Percentiles rank a stretch among this genome's conserved stretches.
Conservation (phyloP, 768 basidiomycete genomes). For the Mycena sanguinolenta region DNA sequence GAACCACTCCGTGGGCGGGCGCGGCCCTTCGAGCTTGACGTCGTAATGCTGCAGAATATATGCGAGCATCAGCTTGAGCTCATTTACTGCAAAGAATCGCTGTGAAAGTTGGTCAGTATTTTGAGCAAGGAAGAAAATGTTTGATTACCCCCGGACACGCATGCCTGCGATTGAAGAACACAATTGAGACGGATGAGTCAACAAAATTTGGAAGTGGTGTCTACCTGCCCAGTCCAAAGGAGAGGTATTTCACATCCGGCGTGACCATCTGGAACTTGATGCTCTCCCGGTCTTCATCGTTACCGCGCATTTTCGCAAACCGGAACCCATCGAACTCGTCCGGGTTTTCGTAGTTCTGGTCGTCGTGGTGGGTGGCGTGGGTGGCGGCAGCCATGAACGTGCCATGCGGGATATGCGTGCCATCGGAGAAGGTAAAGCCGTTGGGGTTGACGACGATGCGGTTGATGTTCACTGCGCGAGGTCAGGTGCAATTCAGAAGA, state of each 20-base stretch:
- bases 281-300: background rate
- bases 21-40: slow-evolving; percentile 43
- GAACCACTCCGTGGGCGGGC: slow-evolving; percentile 45
- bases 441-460: background rate
- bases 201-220: background rate
- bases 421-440: background rate
- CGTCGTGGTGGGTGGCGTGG: background rate
- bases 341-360: background rate
- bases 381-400: background rate
- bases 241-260: background rate
- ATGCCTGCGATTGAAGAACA: background rate
- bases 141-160: background rate
- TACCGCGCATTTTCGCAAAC: background rate
- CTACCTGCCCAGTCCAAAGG: background rate
- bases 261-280: background rate
- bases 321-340: background rate
- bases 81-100: background rate
- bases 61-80: background rate
- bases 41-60: background rate
- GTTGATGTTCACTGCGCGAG: background rate
- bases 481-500: too few relatives aligned
- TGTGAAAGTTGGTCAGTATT: background rate
- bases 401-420: background rate
- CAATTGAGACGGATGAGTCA: too few relatives aligned
- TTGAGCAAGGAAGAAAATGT: too few relatives aligned